A percentile compares a stretch with the other conserved stretches of the same genome.
Evolutionary conservation across 257 asterid species (phyloP).

Genomic region (Craterostigma plantagineum): DNA sequence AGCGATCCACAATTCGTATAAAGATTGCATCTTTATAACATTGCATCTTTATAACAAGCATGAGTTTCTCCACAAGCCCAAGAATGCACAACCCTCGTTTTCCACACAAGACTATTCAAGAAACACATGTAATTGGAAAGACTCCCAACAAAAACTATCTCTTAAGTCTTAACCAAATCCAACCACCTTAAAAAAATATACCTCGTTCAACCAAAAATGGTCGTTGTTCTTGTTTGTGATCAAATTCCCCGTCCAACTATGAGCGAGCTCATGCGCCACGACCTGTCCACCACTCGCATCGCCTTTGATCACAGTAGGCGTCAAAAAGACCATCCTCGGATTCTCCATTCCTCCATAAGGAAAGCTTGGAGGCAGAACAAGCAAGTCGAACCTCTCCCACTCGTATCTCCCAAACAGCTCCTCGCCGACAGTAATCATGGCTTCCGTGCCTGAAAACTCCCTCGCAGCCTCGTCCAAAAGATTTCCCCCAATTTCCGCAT

Average conservation of each 20-base stretch:
- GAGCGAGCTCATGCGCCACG: conserved; percentile 98
- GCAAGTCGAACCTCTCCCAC: conserved; percentile 92
- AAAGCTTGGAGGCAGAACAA: conserved; percentile 95
- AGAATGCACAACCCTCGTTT: too few relatives aligned
- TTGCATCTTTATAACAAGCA: neutral
- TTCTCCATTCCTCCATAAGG: conserved; percentile 98
- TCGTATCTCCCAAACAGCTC: conserved; percentile 74
- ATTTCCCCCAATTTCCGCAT: conserved; percentile 35
- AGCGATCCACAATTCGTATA: neutral
- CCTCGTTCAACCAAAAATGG: conserved; percentile 99
- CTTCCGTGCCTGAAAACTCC: conserved; percentile 85
- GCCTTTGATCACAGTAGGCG: conserved; percentile 89
- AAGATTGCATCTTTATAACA: neutral
- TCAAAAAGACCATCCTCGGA: conserved; percentile 85
- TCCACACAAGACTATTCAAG: too few relatives aligned
- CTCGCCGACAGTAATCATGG: conserved; percentile 84
- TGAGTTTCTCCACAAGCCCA: too few relatives aligned
- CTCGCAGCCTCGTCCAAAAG: conserved; percentile 61
- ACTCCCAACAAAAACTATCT: too few relatives aligned
- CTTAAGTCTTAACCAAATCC: too few relatives aligned
- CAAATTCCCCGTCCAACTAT: conserved; percentile 97
- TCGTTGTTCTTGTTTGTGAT: conserved; percentile 87
- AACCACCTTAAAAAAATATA: too few relatives aligned
- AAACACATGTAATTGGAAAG: too few relatives aligned
- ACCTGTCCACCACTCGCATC: conserved; percentile 76